Percentiles rank a stretch among this genome's conserved stretches.
Evolutionary conservation across 202 grass and related monocot genomes (phyloP).

Genomic region (Miscanthus sacchariflorus): DNA sequence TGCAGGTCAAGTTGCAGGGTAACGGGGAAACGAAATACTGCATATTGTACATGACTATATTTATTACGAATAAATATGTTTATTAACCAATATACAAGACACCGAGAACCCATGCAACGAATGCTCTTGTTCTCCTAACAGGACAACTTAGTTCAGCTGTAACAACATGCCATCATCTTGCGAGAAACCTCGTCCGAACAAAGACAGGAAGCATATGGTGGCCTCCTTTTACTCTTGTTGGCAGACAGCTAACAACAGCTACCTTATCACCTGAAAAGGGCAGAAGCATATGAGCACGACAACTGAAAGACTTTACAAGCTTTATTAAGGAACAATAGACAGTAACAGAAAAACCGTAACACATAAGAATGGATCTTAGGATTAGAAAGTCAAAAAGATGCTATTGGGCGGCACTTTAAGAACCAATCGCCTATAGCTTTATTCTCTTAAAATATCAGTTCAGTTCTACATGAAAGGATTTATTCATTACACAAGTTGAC

Average conservation of each 20-base stretch:
- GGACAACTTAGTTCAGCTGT: constrained; percentile 43
- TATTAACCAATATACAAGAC: constrained; percentile 51
- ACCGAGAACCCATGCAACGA: constrained; percentile 35
- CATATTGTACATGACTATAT: constrained; percentile 31
- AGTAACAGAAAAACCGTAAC: constrained; percentile 24
- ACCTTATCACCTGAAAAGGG: background rate
- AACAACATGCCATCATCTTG: constrained; percentile 35
- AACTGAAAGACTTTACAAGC: constrained; percentile 9
- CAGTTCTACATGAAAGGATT: background rate
- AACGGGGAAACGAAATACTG: background rate
- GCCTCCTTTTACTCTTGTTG: constrained; percentile 46
- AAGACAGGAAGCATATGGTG: constrained; percentile 32
- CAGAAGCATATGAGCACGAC: constrained; percentile 40
- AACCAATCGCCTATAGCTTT: constrained; percentile 32
- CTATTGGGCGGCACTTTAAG: constrained; percentile 5
- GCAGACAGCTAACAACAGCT: constrained; percentile 41
- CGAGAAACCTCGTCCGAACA: constrained; percentile 6
- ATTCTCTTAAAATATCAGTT: constrained; percentile 39
- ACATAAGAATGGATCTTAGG: constrained; percentile 25
- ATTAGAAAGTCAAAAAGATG: constrained; percentile 7
- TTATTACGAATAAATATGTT: constrained; percentile 48
- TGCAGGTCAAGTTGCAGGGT: background rate
- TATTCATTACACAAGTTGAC: constrained; percentile 38
- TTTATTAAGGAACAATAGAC: constrained; percentile 37
- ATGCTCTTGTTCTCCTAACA: constrained; percentile 31